Evolutionary conservation across 1,284 basidiomycete genomes (phyloP), one percentile per base, ranked within the genome.

Genomic region (Boletus albobrunnescens): DNA sequence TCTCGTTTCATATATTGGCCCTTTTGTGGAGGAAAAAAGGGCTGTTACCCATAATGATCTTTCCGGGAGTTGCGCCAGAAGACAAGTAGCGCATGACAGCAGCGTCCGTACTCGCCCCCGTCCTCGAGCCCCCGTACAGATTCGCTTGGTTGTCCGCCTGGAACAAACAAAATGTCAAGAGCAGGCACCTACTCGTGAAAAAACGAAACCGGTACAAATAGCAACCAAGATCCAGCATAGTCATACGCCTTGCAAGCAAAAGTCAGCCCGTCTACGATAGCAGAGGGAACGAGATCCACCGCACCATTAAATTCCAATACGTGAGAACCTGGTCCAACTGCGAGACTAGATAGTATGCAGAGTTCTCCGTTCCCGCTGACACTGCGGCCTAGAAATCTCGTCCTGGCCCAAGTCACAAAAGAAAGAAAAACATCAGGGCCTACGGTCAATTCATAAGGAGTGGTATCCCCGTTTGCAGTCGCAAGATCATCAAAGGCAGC

Each of bases 301-400:
- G 56, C 59, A 86, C 87, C 93, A 97, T 96, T 47, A 97, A 67
- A 65, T 95, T 94, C 91, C 91, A 95, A 69, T 87, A 92, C 35
- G 77, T 80, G 37, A 95, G 69, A 20, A 77, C 81, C 12, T 65
- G 63, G 60, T 93, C 81, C 87, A 95, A 89, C 58, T 85, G 81
- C 9, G 74, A 61, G 14, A 94, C 71, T 11, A 76, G 72, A 17
- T 92, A 74, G 52, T 81, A 75, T 41, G 76, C 71, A 60, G 88
- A 86, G 60, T 90, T 81, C 20, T 72, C 70, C 3, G 76, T 56
- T 20, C 91, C 91, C 46, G 90, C 90, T 13, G 74, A 65, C 37
- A 78, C 77, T 16, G 77, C 77, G 4, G 70, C 54, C 61, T 58
- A 20, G 41, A 41, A 36, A 23, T 31, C 26, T 16, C 24, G 22